Conservation (phyloP, 2,329 filamentous ascomycete species). For the Colletotrichum navitas region DNA sequence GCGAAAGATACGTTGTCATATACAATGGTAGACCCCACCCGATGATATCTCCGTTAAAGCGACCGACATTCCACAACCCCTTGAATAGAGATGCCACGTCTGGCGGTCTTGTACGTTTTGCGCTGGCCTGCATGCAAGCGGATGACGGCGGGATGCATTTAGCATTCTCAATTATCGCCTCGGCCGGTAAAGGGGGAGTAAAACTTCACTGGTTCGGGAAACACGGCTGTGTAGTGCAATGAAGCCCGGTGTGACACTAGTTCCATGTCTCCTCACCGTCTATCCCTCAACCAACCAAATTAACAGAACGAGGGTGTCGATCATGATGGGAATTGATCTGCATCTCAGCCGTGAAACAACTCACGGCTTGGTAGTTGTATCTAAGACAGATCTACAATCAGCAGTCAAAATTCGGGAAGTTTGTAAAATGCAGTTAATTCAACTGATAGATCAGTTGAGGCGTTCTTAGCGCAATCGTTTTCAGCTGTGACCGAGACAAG, state of each 20-base stretch:
- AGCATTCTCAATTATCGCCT: background rate
- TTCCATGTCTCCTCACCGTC: background rate
- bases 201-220: background rate
- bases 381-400: conserved; percentile 22
- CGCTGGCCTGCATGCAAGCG: background rate
- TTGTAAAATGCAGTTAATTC: background rate
- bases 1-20: conserved; percentile 6
- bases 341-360: background rate
- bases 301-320: background rate
- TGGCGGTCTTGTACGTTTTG: background rate
- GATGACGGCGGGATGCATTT: background rate
- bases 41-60: background rate
- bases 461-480: background rate
- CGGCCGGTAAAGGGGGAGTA: too few relatives aligned
- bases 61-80: background rate
- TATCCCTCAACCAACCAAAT: background rate
- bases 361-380: background rate
- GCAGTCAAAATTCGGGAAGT: background rate
- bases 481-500: conserved; percentile 6
- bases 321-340: background rate
- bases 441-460: background rate
- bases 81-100: too few relatives aligned
- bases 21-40: background rate
- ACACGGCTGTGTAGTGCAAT: background rate
- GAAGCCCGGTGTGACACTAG: background rate